Conservation (phyloP, 208 protist genomes). For the Porcisia hertigi region DNA sequence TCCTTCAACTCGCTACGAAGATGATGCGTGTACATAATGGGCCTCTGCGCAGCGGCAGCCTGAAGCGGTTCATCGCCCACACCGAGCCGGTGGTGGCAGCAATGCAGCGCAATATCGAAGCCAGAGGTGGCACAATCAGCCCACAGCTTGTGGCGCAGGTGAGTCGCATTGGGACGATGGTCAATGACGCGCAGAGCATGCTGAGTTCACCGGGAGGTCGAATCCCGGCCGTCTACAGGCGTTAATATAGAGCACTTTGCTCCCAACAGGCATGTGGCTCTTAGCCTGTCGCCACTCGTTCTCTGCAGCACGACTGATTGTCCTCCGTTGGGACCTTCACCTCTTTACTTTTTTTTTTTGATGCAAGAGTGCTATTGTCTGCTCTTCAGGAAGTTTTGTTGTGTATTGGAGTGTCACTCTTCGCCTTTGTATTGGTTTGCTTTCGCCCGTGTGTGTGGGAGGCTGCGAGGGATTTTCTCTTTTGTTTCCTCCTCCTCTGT, state of each 20-base stretch:
- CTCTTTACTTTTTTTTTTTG: background rate
- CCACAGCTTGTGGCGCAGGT: slow-evolving; percentile 21
- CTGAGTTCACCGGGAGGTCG: slow-evolving; percentile 42
- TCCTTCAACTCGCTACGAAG: slow-evolving; percentile 29
- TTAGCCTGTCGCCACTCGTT: background rate
- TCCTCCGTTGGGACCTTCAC: background rate
- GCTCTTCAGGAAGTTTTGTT: too few relatives aligned
- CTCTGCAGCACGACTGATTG: background rate
- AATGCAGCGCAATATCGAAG: slow-evolving; percentile 33
- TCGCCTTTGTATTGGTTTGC: background rate
- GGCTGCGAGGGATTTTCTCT: background rate
- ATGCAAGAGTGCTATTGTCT: too few relatives aligned
- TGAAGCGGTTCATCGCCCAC: slow-evolving; percentile 50
- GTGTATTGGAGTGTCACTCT: background rate
- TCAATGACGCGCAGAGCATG: slow-evolving; percentile 47
- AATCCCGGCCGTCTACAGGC: slow-evolving; percentile 44
- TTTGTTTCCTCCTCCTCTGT: background rate
- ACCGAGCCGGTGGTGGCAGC: slow-evolving; percentile 36
- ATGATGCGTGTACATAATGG: slow-evolving; percentile 36
- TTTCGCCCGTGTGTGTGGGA: background rate
- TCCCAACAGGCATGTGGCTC: background rate
- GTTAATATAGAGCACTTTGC: background rate
- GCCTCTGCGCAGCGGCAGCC: slow-evolving; percentile 41
- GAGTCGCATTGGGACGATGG: slow-evolving; percentile 42
- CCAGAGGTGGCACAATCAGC: slow-evolving; percentile 22